phyloP scores from a whole-genome alignment of 2,329 filamentous ascomycete genomes.

The Bipolaris victoriae region DNA sequence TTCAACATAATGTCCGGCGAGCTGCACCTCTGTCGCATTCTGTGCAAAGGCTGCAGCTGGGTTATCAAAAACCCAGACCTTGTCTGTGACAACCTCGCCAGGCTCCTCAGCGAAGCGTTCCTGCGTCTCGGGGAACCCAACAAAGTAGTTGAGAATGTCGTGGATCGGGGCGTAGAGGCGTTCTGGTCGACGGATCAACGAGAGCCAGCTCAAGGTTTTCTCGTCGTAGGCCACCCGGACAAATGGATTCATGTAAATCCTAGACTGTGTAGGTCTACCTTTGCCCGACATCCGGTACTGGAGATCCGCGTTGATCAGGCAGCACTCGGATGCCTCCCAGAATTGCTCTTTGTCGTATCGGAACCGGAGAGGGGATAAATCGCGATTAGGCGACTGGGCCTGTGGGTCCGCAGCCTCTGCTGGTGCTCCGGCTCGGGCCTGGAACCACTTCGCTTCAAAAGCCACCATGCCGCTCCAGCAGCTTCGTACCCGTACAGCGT shows the following conservation, averaged over 20 bases:
- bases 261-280: constrained; percentile 55
- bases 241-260: constrained; percentile 77
- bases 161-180: constrained; percentile 67
- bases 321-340: constrained; percentile 58
- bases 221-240: constrained; percentile 72
- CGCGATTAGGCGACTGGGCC: constrained; percentile 16
- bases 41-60: constrained; percentile 29
- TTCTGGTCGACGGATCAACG: constrained; percentile 68
- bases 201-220: constrained; percentile 63
- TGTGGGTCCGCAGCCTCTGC: constrained; percentile 21
- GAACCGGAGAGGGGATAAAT: constrained; percentile 52
- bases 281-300: constrained; percentile 45
- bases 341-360: constrained; percentile 51
- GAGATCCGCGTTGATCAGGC: constrained; percentile 56
- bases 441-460: constrained; percentile 67
- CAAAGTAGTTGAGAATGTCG: constrained; percentile 61
- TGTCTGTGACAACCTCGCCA: constrained; percentile 61
- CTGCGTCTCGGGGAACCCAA: constrained; percentile 65
- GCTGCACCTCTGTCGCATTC: constrained; percentile 34
- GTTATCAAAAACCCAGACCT: constrained; percentile 57
- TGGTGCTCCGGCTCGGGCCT: constrained; percentile 45
- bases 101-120: constrained; percentile 65
- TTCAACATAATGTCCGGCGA: constrained; percentile 41
- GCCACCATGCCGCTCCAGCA: constrained; percentile 82
- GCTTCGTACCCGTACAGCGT: constrained; percentile 71